phyloP scores from a whole-genome alignment of 768 basidiomycete species.

The Imleria badia region DNA sequence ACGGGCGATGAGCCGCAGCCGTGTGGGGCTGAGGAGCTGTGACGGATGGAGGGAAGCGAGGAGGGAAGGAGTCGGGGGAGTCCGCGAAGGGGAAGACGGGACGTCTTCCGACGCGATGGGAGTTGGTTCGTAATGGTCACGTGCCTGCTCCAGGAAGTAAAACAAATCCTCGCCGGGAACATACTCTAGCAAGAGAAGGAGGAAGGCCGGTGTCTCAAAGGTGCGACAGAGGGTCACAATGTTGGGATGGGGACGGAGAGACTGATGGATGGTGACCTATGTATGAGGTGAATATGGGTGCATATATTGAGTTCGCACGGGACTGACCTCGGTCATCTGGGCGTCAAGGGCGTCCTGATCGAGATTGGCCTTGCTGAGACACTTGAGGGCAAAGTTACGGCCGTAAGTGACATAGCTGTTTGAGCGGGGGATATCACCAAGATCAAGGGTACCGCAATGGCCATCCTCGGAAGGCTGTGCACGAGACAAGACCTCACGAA shows the following conservation, averaged over 20 bases:
- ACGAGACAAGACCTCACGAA: constrained; percentile 62
- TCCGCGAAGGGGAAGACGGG: constrained; percentile 45
- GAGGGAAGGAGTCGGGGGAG: constrained; percentile 92
- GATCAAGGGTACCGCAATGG: constrained; percentile 54
- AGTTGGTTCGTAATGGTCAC: constrained; percentile 75
- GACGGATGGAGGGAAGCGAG: constrained; percentile 79
- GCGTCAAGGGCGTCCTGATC: constrained; percentile 83
- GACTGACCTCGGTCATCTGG: constrained; percentile 84
- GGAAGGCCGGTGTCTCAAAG: constrained; percentile 86
- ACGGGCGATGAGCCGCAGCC: constrained; percentile 88
- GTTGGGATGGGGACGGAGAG: constrained; percentile 84
- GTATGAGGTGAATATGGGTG: constrained; percentile 6
- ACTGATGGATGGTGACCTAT: constrained; percentile 93
- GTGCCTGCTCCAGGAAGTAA: constrained; percentile 96
- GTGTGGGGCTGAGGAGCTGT: constrained; percentile 81
- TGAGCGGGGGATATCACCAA: constrained; percentile 41
- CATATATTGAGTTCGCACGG: constrained; percentile 5
- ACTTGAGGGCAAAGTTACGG: constrained; percentile 92
- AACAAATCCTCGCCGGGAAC: constrained; percentile 97
- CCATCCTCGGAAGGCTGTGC: constrained; percentile 48
- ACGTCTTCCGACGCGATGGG: constrained; percentile 20
- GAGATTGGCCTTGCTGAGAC: constrained; percentile 91
- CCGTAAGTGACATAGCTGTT: constrained; percentile 55
- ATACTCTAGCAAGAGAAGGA: constrained; percentile 92
- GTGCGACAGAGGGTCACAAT: constrained; percentile 95